These are phyloP conservation scores for Asterionellopsis glacialis DNA, from an alignment of 108 stramenopile species.

Conservation along the genomic window DNA sequence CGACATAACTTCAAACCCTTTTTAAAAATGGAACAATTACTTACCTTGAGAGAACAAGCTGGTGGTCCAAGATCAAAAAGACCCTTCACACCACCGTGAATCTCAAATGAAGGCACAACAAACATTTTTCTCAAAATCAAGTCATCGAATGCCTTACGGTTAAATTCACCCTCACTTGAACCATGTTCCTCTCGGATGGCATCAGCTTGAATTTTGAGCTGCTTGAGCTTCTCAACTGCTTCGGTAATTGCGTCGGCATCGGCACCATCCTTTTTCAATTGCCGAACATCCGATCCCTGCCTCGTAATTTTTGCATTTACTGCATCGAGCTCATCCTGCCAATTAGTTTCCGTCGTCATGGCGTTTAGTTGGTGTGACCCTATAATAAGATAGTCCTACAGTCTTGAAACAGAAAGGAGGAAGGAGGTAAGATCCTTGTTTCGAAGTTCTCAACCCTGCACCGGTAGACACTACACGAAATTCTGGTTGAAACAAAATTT, in stretches of 20 bases:
- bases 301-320: constrained; percentile 83
- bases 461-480: too few relatives aligned
- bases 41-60: constrained; percentile 92
- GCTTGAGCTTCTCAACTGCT: constrained; percentile 71
- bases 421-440: too few relatives aligned
- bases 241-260: constrained; percentile 69
- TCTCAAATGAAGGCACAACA: constrained; percentile 98
- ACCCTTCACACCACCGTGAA: constrained; percentile 98
- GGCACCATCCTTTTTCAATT: constrained; percentile 84
- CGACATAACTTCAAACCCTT: not conserved
- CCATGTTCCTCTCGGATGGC: constrained; percentile 22
- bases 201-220: constrained; percentile 66
- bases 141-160: constrained; percentile 93
- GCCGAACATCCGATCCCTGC: constrained; percentile 75
- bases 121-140: constrained; percentile 97
- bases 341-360: constrained; percentile 9
- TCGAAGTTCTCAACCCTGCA: too few relatives aligned
- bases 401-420: too few relatives aligned
- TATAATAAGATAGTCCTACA: too few relatives aligned
- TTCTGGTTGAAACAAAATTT: too few relatives aligned
- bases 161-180: constrained; percentile 52
- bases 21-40: constrained; percentile 4
- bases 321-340: constrained; percentile 80
- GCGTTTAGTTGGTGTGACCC: too few relatives aligned
- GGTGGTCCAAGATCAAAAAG: constrained; percentile 99